A percentile compares a stretch with the other conserved stretches of the same genome.
Conservation (phyloP, 2,329 filamentous ascomycete genomes). For the Colletotrichum horii region DNA sequence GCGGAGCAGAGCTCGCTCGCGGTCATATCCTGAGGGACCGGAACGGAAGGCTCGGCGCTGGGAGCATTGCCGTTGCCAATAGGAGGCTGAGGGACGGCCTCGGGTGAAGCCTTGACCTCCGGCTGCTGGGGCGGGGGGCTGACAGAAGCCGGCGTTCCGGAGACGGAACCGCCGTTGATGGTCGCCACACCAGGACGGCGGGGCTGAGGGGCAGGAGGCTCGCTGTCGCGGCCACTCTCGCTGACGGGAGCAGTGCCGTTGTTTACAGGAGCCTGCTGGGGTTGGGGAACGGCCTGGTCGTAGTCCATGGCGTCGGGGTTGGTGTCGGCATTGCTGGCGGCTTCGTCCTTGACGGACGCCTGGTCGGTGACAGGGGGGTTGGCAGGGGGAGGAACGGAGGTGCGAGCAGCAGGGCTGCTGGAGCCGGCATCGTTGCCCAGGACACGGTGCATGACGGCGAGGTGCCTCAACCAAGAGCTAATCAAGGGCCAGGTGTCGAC, state of each 20-base stretch:
- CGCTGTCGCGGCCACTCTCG: slow-evolving; percentile 53
- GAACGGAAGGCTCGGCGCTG: slow-evolving; percentile 25
- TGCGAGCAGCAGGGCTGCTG: slow-evolving; percentile 33
- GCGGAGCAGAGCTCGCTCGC: slow-evolving; percentile 62
- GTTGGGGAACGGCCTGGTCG: slow-evolving; percentile 46
- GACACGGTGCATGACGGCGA: slow-evolving; percentile 67
- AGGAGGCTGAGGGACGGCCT: slow-evolving; percentile 7
- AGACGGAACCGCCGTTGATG: slow-evolving; percentile 61
- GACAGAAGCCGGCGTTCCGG: slow-evolving; percentile 50
- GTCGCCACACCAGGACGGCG: slow-evolving; percentile 61
- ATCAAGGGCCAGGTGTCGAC: slow-evolving; percentile 66
- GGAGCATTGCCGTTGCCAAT: slow-evolving; percentile 25
- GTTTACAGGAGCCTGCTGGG: slow-evolving; percentile 31
- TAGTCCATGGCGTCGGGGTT: slow-evolving; percentile 64
- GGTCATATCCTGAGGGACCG: slow-evolving; percentile 55
- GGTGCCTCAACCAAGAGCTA: slow-evolving; percentile 63
- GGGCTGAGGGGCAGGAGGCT: slow-evolving; percentile 53
- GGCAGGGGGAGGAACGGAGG: slow-evolving; percentile 32
- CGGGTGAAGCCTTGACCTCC: slow-evolving; percentile 43
- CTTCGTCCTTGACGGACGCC: slow-evolving; percentile 59
- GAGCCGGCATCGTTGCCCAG: slow-evolving; percentile 56
- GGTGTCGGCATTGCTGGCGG: slow-evolving; percentile 58
- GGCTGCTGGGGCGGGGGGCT: slow-evolving; percentile 42
- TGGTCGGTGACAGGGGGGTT: slow-evolving; percentile 29
- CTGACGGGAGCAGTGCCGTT: slow-evolving; percentile 32